Percentiles rank a stretch among this genome's conserved stretches.
phyloP scores from a whole-genome alignment of 257 asterid genomes.

The Solanum lignicaule region DNA sequence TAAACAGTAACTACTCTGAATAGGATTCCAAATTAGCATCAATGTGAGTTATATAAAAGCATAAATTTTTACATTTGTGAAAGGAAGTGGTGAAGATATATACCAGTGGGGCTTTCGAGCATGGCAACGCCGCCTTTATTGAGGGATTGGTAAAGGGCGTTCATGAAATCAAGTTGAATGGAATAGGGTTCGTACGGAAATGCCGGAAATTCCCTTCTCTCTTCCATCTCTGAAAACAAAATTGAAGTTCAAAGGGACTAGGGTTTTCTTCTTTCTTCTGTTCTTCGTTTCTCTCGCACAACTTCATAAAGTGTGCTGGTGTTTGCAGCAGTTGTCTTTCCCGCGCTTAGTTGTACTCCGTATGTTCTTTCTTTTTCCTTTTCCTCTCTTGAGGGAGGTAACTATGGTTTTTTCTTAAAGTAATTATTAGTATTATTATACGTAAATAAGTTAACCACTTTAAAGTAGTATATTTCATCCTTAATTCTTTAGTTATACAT shows the following conservation, averaged over 20 bases:
- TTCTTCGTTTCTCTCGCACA: background rate
- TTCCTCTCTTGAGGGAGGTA: background rate
- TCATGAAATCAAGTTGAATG: conserved; percentile 93
- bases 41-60: background rate
- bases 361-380: no score
- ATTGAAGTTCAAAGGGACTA: background rate
- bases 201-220: conserved; percentile 44
- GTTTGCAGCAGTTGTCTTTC: background rate
- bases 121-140: conserved; percentile 82
- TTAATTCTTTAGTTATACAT: no score
- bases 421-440: no score
- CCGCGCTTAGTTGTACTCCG: background rate
- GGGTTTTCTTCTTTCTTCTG: background rate
- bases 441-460: no score
- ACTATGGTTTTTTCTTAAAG: no score
- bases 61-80: background rate
- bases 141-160: conserved; percentile 66
- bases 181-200: conserved; percentile 81
- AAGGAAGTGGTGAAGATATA: background rate
- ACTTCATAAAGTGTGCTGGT: background rate
- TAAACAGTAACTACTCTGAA: background rate
- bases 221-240: conserved; percentile 3
- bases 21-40: background rate
- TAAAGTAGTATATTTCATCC: no score
- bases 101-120: conserved; percentile 99